Conservation (phyloP, 352 stramenopile species). For the Phytopythium mirpurense region DNA sequence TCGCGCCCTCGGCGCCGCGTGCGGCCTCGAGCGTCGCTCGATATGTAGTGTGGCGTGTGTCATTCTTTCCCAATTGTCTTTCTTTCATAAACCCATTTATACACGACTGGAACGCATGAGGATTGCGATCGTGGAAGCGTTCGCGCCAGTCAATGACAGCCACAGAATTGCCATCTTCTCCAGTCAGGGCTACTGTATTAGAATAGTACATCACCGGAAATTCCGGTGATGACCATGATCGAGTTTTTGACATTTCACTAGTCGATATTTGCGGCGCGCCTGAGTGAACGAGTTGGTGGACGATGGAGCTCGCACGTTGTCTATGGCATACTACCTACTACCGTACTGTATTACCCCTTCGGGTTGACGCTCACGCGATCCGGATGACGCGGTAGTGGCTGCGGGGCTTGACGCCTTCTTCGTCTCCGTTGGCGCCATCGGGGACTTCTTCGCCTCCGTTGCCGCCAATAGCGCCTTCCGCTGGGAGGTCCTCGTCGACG, state of each 20-base stretch:
- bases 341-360: not conserved
- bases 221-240: too few relatives aligned
- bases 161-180: too few relatives aligned
- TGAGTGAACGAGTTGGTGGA: too few relatives aligned
- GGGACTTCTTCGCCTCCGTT: not conserved
- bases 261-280: too few relatives aligned
- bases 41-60: slow-evolving; percentile 3
- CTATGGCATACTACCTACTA: not conserved
- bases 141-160: too few relatives aligned
- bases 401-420: slow-evolving; percentile 1
- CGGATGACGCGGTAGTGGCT: slow-evolving; percentile 24
- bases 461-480: not conserved
- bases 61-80: slow-evolving; percentile 1
- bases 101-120: too few relatives aligned
- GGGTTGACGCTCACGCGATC: slow-evolving; percentile 1
- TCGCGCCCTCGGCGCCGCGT: not conserved
- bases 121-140: too few relatives aligned
- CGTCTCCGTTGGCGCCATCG: not conserved
- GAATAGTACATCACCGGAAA: too few relatives aligned
- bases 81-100: slow-evolving; percentile 2
- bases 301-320: too few relatives aligned
- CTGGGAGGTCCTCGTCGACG: not conserved
- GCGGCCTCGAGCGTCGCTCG: slow-evolving; percentile 2
- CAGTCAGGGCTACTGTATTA: too few relatives aligned
- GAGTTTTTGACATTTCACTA: too few relatives aligned